These are phyloP conservation scores for Candida oleophila DNA, from an alignment of 805 yeast genomes.

Conservation along the genomic window DNA sequence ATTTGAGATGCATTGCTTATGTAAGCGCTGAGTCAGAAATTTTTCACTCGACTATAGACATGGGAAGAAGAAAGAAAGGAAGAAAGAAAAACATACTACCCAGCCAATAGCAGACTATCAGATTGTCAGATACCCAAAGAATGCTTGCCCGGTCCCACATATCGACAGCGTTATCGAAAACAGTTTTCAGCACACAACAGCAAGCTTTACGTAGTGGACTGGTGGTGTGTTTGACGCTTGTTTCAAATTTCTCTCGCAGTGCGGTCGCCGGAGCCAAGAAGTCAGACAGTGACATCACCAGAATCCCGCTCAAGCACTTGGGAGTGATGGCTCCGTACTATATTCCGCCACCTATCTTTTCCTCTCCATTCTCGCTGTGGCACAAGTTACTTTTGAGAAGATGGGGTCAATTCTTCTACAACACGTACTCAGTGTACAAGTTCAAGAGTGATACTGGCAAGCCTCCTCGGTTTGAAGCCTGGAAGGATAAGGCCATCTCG, in stretches of 20 bases:
- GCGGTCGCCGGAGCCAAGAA: constrained; percentile 5
- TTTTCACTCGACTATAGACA: background rate
- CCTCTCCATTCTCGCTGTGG: constrained; percentile 34
- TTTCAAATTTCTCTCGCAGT: background rate
- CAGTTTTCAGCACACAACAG: background rate
- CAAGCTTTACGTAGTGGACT: too few species aligned
- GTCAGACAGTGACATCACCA: constrained; percentile 30
- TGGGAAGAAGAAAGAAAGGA: background rate
- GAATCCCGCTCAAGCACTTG: constrained; percentile 37
- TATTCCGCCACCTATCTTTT: constrained; percentile 35
- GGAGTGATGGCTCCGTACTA: constrained; percentile 45
- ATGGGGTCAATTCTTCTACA: constrained; percentile 64
- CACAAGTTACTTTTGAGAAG: constrained; percentile 54
- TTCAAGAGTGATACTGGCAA: constrained; percentile 43
- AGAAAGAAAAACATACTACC: too few species aligned
- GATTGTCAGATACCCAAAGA: too few species aligned
- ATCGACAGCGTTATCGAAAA: background rate
- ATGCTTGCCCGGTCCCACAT: background rate
- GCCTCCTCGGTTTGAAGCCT: constrained; percentile 61
- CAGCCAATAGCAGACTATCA: too few species aligned
- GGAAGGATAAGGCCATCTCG: constrained; percentile 87
- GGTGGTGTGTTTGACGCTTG: background rate
- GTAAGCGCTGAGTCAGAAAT: background rate
- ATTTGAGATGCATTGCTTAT: background rate
- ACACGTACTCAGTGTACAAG: constrained; percentile 53